A percentile compares a stretch with the other conserved stretches of the same genome.
phyloP scores from a whole-genome alignment of 169 alveolate genomes.

The Eimeria brunetti region DNA sequence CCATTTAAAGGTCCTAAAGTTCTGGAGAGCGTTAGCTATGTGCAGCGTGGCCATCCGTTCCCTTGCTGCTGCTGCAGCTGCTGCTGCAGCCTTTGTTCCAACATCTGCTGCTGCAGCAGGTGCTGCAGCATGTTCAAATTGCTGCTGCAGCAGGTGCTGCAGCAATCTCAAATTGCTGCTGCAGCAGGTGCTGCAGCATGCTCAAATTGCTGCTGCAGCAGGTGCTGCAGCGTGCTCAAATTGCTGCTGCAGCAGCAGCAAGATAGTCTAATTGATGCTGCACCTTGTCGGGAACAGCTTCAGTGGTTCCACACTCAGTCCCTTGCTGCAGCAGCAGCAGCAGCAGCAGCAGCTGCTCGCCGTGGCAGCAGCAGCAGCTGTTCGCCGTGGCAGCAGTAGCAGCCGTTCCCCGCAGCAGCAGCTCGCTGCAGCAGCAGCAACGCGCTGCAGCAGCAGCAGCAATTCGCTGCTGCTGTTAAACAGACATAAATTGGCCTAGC shows the following conservation, averaged over 20 bases:
- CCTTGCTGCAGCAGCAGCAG: background rate
- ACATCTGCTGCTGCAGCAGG: background rate
- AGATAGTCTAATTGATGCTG: background rate
- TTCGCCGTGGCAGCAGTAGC: no score
- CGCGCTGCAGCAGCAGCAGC: background rate
- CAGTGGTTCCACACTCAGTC: background rate
- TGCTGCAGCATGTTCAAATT: background rate
- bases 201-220: background rate
- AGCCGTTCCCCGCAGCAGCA: no score
- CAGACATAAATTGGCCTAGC: background rate
- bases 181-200: no score
- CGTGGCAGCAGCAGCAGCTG: no score
- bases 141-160: no score
- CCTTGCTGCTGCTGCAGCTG: background rate
- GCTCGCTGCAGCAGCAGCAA: background rate
- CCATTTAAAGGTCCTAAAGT: background rate
- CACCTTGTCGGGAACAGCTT: background rate
- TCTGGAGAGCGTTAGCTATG: no score
- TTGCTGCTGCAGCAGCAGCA: background rate
- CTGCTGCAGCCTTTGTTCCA: background rate
- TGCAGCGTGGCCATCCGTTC: background rate
- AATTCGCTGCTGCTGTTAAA: background rate
- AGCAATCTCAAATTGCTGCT: no score
- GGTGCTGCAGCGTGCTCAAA: no score
- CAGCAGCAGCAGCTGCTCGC: no score